Base-by-base conservation (phyloP, 495 filamentous ascomycete genomes). In the Pseudomonodictys pantanalensis region DNA sequence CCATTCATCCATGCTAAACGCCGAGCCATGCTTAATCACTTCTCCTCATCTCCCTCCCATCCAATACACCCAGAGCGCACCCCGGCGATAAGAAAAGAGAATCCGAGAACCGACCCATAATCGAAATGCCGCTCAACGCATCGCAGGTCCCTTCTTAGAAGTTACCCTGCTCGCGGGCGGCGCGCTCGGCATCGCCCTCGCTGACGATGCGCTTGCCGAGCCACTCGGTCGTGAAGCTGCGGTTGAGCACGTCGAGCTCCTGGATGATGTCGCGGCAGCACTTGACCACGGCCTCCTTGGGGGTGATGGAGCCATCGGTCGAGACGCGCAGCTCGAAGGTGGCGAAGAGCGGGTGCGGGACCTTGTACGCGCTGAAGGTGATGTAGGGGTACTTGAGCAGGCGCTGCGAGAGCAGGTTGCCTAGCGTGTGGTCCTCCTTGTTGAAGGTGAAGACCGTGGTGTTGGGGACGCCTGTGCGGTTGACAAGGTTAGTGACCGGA, bases 361-460 rank as follows among this genome's bases (percentile, higher is more conserved):
- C 76, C 74, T 91, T 91, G 80, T 97, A 97, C 3, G 83, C 93
- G 43, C 90, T 84, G 75, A 96, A 93, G 59, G 83, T 73, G 55
- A 97, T 89, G 69, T 95, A 83, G 10, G 80, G 76, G 49, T 86
- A 86, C 69, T 89, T 84, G 67, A 90, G 80, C 43, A 97, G 87
- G 58, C 89, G 88, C 51, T 85, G 81, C 54, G 85, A 82, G 39
- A 99, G 81, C 58, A 97, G 79, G 70, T 97, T 97, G 56, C 85
- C 93, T 42, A 99, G 81, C 0, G 95, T 97, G 74, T 97, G 93
- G 70, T 99, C 95, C 70, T 99, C 95, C 73, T 96, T 97, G 71
- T 90, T 86, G 75, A 99, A 87, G 51, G 86, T 87, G 77, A 99
- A 97, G 70, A 95, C 87, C 17, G 91, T 86, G 64, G 83, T 79